A percentile compares a stretch with the other conserved stretches of the same genome.
Conservation (phyloP, 306 rosid species). For the Cucurbita argyrosperma region DNA sequence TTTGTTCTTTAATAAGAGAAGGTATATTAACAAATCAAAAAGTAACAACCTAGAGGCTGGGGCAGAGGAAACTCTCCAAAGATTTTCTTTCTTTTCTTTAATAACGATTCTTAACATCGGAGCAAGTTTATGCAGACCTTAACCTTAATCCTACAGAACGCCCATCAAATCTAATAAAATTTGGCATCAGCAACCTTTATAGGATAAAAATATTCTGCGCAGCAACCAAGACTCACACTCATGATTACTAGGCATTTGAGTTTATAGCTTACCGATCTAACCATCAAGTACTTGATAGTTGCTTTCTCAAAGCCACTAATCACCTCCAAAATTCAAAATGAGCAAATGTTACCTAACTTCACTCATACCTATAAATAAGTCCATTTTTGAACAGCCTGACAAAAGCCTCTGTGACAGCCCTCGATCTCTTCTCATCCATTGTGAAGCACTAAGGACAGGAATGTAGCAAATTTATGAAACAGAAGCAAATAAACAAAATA, state of each 20-base stretch:
- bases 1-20: background rate
- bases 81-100: background rate
- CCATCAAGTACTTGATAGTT: background rate
- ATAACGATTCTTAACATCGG: background rate
- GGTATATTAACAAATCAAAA: background rate
- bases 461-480: background rate
- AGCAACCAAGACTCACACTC: background rate
- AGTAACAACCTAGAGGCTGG: background rate
- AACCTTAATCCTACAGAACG: background rate
- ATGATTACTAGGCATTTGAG: background rate
- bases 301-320: background rate
- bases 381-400: conserved; percentile 59
- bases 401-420: conserved; percentile 89
- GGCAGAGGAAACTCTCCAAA: background rate
- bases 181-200: background rate
- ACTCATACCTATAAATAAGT: conserved; percentile 68
- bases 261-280: background rate
- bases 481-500: background rate
- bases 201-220: background rate
- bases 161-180: background rate
- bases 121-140: background rate
- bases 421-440: conserved; percentile 81
- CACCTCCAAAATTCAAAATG: background rate
- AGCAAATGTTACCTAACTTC: background rate
- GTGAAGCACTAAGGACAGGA: conserved; percentile 63